phyloP scores from a whole-genome alignment of 2,329 filamentous ascomycete species.

The Knufia fluminis region DNA sequence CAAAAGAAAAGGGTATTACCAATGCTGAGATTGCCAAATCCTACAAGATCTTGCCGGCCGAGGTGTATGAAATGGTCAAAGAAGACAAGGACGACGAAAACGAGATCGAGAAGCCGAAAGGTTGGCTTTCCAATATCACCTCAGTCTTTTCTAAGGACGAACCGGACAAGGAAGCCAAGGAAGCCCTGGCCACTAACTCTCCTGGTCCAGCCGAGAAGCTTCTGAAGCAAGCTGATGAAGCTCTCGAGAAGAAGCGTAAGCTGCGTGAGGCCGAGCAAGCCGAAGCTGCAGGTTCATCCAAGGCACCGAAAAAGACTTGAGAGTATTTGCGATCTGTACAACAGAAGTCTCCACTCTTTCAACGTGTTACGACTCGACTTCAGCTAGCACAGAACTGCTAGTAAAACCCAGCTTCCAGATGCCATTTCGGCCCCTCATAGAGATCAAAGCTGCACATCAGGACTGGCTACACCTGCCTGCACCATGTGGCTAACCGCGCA shows the following conservation, averaged over 20 bases:
- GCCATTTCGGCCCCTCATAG: no score
- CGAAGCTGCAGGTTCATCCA: slow-evolving; percentile 8
- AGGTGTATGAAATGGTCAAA: slow-evolving; percentile 30
- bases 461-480: no score
- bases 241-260: slow-evolving; percentile 22
- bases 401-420: no score
- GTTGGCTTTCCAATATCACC: slow-evolving; percentile 28
- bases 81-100: slow-evolving; percentile 25
- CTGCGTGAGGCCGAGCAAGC: slow-evolving; percentile 19
- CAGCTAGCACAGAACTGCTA: no score
- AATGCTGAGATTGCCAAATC: slow-evolving; percentile 15
- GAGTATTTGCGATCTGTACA: neutral
- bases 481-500: no score
- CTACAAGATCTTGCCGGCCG: slow-evolving; percentile 33
- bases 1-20: slow-evolving; percentile 25
- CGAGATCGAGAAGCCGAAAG: slow-evolving; percentile 21
- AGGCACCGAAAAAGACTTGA: slow-evolving; percentile 6
- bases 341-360: neutral
- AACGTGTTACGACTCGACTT: no score
- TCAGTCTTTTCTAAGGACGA: slow-evolving; percentile 30
- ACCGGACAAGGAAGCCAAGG: slow-evolving; percentile 27
- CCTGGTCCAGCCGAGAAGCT: slow-evolving; percentile 23
- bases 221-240: slow-evolving; percentile 27
- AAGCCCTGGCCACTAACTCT: slow-evolving; percentile 23
- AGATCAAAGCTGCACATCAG: no score